Evolutionary conservation across 225 moss, liverwort and hornwort genomes (phyloP).

Genomic region (Sphagnum contortum): DNA sequence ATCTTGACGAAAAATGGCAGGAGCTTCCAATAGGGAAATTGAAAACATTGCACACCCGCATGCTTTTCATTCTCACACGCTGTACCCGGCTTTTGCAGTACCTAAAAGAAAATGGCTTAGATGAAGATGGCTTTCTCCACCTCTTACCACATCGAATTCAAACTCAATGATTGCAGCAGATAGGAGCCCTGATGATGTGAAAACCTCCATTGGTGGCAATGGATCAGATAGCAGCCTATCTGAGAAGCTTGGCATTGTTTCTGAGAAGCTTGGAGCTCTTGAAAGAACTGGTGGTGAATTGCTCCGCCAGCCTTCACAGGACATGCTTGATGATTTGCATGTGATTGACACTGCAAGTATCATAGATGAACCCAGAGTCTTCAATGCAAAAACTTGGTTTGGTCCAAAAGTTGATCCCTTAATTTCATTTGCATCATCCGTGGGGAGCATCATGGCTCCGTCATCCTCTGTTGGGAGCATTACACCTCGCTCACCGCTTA

Average conservation of each 20-base stretch:
- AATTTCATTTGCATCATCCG: slow-evolving; percentile 48
- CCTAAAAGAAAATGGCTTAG: slow-evolving; percentile 72
- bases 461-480: slow-evolving; percentile 83
- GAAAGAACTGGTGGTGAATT: slow-evolving; percentile 53
- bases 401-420: slow-evolving; percentile 60
- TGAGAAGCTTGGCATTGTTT: slow-evolving; percentile 42
- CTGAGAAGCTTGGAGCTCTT: slow-evolving; percentile 33
- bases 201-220: slow-evolving; percentile 35
- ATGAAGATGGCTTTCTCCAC: slow-evolving; percentile 56
- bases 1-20: slow-evolving; percentile 97
- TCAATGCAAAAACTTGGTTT: slow-evolving; percentile 78
- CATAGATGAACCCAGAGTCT: slow-evolving; percentile 68
- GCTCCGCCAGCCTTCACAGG: slow-evolving; percentile 79
- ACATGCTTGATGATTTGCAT: slow-evolving; percentile 94
- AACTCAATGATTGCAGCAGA: slow-evolving; percentile 32
- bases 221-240: slow-evolving; percentile 31
- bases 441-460: slow-evolving; percentile 36
- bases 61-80: slow-evolving; percentile 95
- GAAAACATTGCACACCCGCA: slow-evolving; percentile 88
- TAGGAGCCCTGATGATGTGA: slow-evolving; percentile 62
- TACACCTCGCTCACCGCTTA: slow-evolving; percentile 77
- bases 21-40: slow-evolving; percentile 79
- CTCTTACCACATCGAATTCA: slow-evolving; percentile 56
- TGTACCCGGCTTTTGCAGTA: slow-evolving; percentile 95
- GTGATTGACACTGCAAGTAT: slow-evolving; percentile 97